Evolutionary conservation across 345 rosid genomes (phyloP).

Genomic region (Anacardium occidentale): DNA sequence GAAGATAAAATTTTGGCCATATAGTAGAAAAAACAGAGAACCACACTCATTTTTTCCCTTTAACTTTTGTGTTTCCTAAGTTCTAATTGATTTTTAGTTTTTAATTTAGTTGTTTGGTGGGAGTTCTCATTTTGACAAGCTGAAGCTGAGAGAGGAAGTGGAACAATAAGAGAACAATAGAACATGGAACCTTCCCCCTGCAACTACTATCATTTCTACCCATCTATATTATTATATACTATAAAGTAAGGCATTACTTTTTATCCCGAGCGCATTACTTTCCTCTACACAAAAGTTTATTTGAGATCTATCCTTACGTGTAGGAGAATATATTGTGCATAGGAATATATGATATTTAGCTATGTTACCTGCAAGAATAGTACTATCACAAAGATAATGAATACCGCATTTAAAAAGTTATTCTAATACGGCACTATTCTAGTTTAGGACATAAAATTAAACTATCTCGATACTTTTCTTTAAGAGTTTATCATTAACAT

Average conservation of each 20-base stretch:
- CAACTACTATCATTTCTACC: neutral
- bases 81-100: neutral
- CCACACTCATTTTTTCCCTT: too few species aligned
- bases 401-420: neutral
- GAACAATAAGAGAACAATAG: constrained; percentile 4
- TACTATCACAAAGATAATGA: neutral
- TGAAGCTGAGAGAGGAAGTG: neutral
- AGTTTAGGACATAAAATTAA: too few species aligned
- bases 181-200: constrained; percentile 20
- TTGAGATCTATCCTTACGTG: neutral
- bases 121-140: constrained; percentile 19
- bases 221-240: neutral
- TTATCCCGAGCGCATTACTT: constrained; percentile 16
- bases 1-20: neutral
- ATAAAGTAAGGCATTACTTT: neutral
- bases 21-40: too few species aligned
- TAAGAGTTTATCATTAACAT: too few species aligned
- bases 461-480: too few species aligned
- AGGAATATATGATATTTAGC: neutral
- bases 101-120: neutral
- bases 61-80: neutral
- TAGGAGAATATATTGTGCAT: neutral
- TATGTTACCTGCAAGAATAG: neutral
- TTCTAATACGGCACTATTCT: neutral
- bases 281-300: neutral